Evolutionary conservation across 305 asterid species (phyloP).

Genomic region (Solanum hybrid): DNA sequence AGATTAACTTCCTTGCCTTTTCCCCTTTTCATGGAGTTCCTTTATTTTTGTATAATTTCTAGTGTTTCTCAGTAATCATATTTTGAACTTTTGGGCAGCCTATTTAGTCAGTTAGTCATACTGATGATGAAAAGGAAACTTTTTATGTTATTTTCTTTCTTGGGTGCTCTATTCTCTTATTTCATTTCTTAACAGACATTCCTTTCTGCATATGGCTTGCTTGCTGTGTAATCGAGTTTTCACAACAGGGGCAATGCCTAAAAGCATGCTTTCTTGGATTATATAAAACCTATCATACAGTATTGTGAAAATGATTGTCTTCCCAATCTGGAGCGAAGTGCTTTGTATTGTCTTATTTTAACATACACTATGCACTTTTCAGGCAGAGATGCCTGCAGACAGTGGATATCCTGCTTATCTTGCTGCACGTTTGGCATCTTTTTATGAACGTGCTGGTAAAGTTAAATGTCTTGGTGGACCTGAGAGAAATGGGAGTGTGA

Average conservation of each 20-base stretch:
- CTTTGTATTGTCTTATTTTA: background rate
- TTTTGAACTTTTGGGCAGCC: background rate
- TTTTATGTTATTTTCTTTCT: background rate
- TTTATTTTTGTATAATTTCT: background rate
- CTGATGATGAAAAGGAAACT: background rate
- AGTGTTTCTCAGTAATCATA: background rate
- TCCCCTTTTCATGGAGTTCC: background rate
- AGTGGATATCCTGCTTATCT: conserved; percentile 99
- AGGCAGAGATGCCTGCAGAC: conserved; percentile 99
- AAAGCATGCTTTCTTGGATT: background rate
- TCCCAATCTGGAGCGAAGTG: background rate
- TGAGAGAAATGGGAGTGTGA: conserved; percentile 88
- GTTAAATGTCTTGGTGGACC: conserved; percentile 95
- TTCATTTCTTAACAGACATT: background rate
- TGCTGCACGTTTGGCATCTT: conserved; percentile 96
- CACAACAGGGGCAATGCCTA: background rate
- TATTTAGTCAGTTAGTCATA: background rate
- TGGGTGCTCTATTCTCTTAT: background rate
- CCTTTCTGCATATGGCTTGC: background rate
- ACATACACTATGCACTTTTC: conserved; percentile 6
- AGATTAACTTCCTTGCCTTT: background rate
- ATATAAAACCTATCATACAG: background rate
- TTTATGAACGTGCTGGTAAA: conserved; percentile 92
- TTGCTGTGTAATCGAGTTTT: background rate
- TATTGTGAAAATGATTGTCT: background rate